These are phyloP conservation scores for Thermomucor indicae-seudaticae DNA, from an alignment of 371 early-diverging fungal genomes.

Conservation along the genomic window DNA sequence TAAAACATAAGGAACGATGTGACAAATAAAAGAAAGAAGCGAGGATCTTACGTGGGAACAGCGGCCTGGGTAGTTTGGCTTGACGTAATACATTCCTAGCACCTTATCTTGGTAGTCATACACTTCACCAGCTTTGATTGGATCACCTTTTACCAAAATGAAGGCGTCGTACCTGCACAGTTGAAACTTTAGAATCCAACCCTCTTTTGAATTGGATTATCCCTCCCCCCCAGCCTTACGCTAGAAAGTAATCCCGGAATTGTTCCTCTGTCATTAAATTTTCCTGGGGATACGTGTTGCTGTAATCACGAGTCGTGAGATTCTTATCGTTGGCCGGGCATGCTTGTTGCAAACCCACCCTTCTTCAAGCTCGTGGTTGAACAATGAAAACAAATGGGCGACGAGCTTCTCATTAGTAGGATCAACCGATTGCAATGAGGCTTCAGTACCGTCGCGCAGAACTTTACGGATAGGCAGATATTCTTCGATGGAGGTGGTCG, in stretches of 20 bases:
- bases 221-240: constrained; percentile 25
- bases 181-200: background rate
- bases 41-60: constrained; percentile 49
- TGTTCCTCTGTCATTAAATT: constrained; percentile 31
- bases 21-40: background rate
- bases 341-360: constrained; percentile 30
- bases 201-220: background rate
- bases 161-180: constrained; percentile 48
- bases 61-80: constrained; percentile 74
- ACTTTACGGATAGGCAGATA: constrained; percentile 44
- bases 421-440: constrained; percentile 26
- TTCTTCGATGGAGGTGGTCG: constrained; percentile 18
- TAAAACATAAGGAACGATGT: background rate
- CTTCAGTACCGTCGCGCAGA: constrained; percentile 26
- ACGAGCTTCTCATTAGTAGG: constrained; percentile 28
- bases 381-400: constrained; percentile 44
- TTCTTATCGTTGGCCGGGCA: background rate
- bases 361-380: constrained; percentile 61
- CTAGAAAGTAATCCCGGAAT: constrained; percentile 56
- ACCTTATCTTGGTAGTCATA: constrained; percentile 39
- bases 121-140: constrained; percentile 16
- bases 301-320: constrained; percentile 3
- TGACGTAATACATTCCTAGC: constrained; percentile 71
- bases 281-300: constrained; percentile 75
- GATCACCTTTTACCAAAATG: constrained; percentile 35